Percentiles rank a stretch among this genome's conserved stretches.
Conservation (phyloP, 2,329 filamentous ascomycete genomes). For the Penicillium sp. region DNA sequence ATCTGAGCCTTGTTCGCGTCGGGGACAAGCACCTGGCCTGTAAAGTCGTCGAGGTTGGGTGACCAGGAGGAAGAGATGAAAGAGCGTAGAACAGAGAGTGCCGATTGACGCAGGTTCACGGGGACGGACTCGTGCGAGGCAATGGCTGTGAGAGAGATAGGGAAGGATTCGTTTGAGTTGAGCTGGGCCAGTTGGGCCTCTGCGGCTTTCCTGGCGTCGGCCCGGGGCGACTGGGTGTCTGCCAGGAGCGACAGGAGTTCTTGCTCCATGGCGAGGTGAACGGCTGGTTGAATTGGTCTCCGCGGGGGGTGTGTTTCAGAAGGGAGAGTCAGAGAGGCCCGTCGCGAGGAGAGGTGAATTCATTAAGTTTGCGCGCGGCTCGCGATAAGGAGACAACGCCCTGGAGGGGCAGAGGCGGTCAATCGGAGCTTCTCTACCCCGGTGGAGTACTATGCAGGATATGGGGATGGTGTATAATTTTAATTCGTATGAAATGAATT, state of each 20-base stretch:
- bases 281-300: conserved; percentile 11
- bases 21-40: conserved; percentile 67
- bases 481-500: background rate
- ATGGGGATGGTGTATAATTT: background rate
- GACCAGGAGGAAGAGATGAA: conserved; percentile 89
- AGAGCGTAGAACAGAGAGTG: conserved; percentile 76
- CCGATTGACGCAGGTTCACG: conserved; percentile 77
- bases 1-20: conserved; percentile 75
- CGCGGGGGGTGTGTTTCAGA: background rate
- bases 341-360: conserved; percentile 1
- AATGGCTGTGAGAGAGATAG: conserved; percentile 77
- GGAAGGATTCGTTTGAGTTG: conserved; percentile 71
- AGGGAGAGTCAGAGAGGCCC: background rate
- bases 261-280: conserved; percentile 72
- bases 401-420: conserved; percentile 25
- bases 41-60: conserved; percentile 71
- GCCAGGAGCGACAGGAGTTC: conserved; percentile 85
- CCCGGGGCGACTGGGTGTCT: conserved; percentile 78
- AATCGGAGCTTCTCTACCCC: conserved; percentile 3
- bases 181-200: conserved; percentile 79
- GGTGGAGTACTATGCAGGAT: background rate
- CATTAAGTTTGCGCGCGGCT: conserved; percentile 17
- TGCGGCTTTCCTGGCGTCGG: conserved; percentile 79
- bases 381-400: conserved; percentile 20
- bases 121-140: conserved; percentile 75